Percentiles rank a stretch among this genome's conserved stretches.
phyloP scores from a whole-genome alignment of 2,329 filamentous ascomycete species.

The Bisporella sp. region DNA sequence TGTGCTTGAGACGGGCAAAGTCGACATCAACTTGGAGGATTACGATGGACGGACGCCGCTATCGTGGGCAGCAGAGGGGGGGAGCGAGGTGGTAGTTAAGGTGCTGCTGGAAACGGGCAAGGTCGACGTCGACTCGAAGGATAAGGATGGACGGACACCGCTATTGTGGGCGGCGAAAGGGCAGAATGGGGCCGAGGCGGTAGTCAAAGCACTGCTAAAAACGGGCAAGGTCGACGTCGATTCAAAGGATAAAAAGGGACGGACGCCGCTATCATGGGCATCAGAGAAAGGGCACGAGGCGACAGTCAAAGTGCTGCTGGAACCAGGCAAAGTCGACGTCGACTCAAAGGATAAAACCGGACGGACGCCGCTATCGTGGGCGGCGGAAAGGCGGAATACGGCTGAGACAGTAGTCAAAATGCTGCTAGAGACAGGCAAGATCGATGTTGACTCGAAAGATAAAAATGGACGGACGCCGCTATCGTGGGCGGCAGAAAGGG shows the following conservation, averaged over 20 bases:
- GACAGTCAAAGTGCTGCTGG: not conserved
- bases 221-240: not conserved
- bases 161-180: not conserved
- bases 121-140: not conserved
- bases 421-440: not conserved
- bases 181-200: not conserved
- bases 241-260: not conserved
- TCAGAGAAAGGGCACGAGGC: not conserved
- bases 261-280: not conserved
- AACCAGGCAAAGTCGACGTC: not conserved
- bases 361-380: constrained; percentile 13
- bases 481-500: constrained; percentile 16
- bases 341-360: not conserved
- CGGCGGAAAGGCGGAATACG: constrained; percentile 20
- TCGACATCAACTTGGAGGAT: constrained; percentile 4
- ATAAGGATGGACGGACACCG: constrained; percentile 1
- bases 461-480: constrained; percentile 2
- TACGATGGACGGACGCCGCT: too few relatives aligned
- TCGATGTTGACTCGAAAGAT: not conserved
- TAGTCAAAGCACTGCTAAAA: not conserved
- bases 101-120: too few relatives aligned
- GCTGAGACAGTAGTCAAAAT: not conserved
- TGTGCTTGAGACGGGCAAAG: constrained; percentile 1
- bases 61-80: too few relatives aligned
- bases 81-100: too few relatives aligned